Evolutionary conservation across 768 basidiomycete genomes (phyloP).

Genomic region (Lentinula sp.): DNA sequence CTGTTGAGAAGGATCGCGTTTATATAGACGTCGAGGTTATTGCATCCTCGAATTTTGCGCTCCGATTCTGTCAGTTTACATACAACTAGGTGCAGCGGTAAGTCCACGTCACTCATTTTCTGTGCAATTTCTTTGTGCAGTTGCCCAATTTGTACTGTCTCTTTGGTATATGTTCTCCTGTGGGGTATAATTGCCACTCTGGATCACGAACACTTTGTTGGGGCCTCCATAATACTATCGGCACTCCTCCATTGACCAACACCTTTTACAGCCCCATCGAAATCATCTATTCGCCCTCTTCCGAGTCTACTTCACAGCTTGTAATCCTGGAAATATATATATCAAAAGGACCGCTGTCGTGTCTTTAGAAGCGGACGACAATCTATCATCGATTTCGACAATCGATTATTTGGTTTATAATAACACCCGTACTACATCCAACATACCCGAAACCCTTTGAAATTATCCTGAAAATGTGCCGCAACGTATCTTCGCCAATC

Average conservation of each 20-base stretch:
- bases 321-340: background rate
- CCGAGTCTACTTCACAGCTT: background rate
- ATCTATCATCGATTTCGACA: constrained; percentile 1
- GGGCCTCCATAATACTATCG: background rate
- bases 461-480: background rate
- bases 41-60: background rate
- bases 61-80: background rate
- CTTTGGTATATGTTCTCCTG: background rate
- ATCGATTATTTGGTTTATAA: background rate
- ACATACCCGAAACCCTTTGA: background rate
- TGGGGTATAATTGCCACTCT: background rate
- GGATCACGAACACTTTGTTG: background rate
- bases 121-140: background rate
- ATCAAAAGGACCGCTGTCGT: background rate
- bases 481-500: constrained; percentile 31
- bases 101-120: constrained; percentile 1
- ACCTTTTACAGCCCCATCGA: background rate
- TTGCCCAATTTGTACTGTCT: background rate
- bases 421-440: background rate
- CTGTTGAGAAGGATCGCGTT: background rate
- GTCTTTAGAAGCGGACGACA: background rate
- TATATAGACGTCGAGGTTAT: background rate
- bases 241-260: background rate
- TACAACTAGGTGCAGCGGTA: background rate
- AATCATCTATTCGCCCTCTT: background rate